Conservation (phyloP, 805 yeast species). For the Komagataella kurtzmanii region DNA sequence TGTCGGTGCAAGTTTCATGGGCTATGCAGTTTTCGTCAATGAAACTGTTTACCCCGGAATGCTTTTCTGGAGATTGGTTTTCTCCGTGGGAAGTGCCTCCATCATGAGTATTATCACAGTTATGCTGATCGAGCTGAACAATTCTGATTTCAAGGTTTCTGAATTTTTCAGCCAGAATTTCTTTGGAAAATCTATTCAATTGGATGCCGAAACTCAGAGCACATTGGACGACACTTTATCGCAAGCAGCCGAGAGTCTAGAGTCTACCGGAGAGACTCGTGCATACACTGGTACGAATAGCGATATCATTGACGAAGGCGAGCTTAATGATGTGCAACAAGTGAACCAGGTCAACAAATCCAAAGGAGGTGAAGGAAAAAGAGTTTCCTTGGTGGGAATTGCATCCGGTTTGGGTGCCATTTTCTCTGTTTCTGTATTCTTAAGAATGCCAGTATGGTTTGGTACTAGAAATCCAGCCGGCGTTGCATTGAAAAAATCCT, state of each 20-base stretch:
- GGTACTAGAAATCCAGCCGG: constrained; percentile 25
- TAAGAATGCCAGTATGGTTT: constrained; percentile 43
- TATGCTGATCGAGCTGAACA: constrained; percentile 31
- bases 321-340: constrained; percentile 3
- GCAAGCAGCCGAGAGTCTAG: constrained; percentile 9
- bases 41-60: constrained; percentile 32
- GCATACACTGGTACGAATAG: constrained; percentile 4
- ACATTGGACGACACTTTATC: constrained; percentile 4
- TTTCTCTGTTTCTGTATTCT: constrained; percentile 38
- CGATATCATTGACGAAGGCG: constrained; percentile 3
- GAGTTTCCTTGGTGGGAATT: constrained; percentile 48
- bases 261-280: constrained; percentile 1
- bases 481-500: constrained; percentile 32
- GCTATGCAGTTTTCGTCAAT: constrained; percentile 32
- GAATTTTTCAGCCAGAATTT: constrained; percentile 9
- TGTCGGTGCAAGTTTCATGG: constrained; percentile 29
- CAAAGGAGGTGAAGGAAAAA: constrained; percentile 31
- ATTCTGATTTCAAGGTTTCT: constrained; percentile 24
- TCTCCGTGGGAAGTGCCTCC: constrained; percentile 47
- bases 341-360: constrained; percentile 9
- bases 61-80: constrained; percentile 35
- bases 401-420: constrained; percentile 58
- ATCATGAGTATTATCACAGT: constrained; percentile 32
- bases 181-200: constrained; percentile 9
- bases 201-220: constrained; percentile 20